A percentile compares a stretch with the other conserved stretches of the same genome.
Evolutionary conservation across 345 rosid species (phyloP).

Genomic region (Corchorus capsularis): DNA sequence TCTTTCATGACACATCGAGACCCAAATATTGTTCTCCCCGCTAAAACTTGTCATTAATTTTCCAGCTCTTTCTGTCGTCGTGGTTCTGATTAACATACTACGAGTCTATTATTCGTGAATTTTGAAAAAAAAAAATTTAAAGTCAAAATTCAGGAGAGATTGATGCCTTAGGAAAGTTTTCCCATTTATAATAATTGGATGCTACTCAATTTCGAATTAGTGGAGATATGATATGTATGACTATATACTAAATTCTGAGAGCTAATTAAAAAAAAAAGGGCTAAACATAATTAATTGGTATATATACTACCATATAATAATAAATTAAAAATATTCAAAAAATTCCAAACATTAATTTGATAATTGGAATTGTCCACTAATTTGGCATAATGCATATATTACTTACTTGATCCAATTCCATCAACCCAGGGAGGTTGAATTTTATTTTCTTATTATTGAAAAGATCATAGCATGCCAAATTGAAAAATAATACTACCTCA

Average conservation of each 20-base stretch:
- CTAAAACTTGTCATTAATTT: not conserved
- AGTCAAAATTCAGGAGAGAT: not conserved
- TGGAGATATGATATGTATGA: too few species aligned
- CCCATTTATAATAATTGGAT: too few species aligned
- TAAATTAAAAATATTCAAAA: not conserved
- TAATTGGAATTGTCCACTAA: not conserved
- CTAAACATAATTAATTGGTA: too few species aligned
- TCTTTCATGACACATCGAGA: not conserved
- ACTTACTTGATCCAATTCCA: too few species aligned
- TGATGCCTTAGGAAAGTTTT: too few species aligned
- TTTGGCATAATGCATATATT: not conserved
- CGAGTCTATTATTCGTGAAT: too few species aligned
- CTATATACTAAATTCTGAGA: too few species aligned
- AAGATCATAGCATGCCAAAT: not conserved
- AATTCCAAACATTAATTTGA: not conserved
- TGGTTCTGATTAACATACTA: not conserved
- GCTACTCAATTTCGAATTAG: too few species aligned
- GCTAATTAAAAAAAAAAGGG: too few species aligned
- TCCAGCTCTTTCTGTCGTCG: not conserved
- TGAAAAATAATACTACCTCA: too few species aligned
- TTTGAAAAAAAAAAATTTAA: not conserved
- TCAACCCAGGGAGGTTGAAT: not conserved
- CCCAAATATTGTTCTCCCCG: not conserved
- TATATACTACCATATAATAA: not conserved
- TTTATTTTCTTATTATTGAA: not conserved